A percentile compares a stretch with the other conserved stretches of the same genome.
Conservation (phyloP, 768 basidiomycete genomes). For the Crucibulum laeve region DNA sequence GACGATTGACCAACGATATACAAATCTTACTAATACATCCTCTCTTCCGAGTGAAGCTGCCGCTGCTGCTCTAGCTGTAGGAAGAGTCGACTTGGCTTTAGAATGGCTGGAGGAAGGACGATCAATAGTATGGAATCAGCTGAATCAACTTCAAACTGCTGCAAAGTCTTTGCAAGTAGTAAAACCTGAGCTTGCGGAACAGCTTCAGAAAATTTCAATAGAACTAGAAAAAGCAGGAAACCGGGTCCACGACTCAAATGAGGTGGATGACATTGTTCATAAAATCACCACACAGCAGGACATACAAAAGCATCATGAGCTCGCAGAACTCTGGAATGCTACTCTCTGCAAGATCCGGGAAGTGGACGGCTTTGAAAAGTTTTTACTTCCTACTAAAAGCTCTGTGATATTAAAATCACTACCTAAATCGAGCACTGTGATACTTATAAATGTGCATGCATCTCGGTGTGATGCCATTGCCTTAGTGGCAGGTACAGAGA, state of each 20-base stretch:
- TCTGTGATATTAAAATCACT: constrained; percentile 4
- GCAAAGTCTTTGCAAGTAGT: constrained; percentile 8
- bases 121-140: constrained; percentile 16
- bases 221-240: constrained; percentile 7
- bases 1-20: constrained; percentile 7
- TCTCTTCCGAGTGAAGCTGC: constrained; percentile 8
- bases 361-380: constrained; percentile 12
- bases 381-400: constrained; percentile 12
- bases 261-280: neutral
- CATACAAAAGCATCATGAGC: too few relatives aligned
- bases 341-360: too few relatives aligned
- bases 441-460: constrained; percentile 9
- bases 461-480: neutral
- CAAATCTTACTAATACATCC: constrained; percentile 4
- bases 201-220: constrained; percentile 5
- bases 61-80: constrained; percentile 6
- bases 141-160: constrained; percentile 12
- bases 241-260: neutral
- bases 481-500: neutral
- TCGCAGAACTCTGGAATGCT: too few relatives aligned
- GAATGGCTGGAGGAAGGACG: constrained; percentile 21
- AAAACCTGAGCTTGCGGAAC: constrained; percentile 5
- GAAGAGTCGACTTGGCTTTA: constrained; percentile 7
- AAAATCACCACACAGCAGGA: too few relatives aligned
- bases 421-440: constrained; percentile 9